These are phyloP conservation scores for Cryphonectria nitschkei DNA, from an alignment of 2,329 filamentous ascomycete species.

Conservation along the genomic window DNA sequence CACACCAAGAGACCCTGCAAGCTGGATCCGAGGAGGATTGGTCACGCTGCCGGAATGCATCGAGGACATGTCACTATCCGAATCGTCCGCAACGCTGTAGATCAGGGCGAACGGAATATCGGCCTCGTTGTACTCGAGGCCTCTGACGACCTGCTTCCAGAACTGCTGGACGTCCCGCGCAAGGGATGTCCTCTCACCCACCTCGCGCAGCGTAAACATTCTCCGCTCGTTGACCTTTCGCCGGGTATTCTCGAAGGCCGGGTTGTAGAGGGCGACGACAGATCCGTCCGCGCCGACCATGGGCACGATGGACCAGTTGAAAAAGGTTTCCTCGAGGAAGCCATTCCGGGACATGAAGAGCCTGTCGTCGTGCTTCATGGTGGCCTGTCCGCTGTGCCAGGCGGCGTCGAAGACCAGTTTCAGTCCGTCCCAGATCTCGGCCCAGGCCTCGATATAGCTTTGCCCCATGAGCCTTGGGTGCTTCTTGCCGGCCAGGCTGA, in stretches of 20 bases:
- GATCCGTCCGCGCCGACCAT: conserved; percentile 74
- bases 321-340: conserved; percentile 78
- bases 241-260: conserved; percentile 79
- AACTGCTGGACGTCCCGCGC: conserved; percentile 75
- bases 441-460: conserved; percentile 69
- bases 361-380: conserved; percentile 82
- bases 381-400: conserved; percentile 72
- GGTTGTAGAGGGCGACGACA: conserved; percentile 78
- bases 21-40: conserved; percentile 64
- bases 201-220: conserved; percentile 77
- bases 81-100: conserved; percentile 74
- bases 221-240: conserved; percentile 77
- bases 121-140: conserved; percentile 72
- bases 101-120: conserved; percentile 78
- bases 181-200: conserved; percentile 73
- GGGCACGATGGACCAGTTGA: conserved; percentile 81
- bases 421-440: conserved; percentile 75
- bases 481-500: conserved; percentile 64
- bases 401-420: conserved; percentile 70
- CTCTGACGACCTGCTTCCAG: conserved; percentile 71
- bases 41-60: conserved; percentile 69
- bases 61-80: conserved; percentile 72
- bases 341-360: conserved; percentile 72
- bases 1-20: conserved; percentile 75
- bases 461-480: conserved; percentile 77